Evolutionary conservation across 805 yeast genomes (phyloP).

Genomic region (Pichia californica): DNA sequence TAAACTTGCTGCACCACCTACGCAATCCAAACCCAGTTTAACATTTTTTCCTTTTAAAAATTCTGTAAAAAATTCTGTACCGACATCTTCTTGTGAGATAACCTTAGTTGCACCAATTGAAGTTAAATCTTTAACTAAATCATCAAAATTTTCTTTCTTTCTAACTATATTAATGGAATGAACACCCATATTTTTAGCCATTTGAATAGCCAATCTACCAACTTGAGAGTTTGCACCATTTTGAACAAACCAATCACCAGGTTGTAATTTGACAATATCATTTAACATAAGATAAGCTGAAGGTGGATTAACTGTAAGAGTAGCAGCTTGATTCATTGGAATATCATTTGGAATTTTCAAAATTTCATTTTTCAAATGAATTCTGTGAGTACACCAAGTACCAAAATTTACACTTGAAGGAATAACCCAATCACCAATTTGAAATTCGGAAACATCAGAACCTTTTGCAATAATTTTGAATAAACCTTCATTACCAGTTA

Average conservation of each 20-base stretch:
- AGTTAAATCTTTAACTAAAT: constrained; percentile 44
- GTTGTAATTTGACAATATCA: constrained; percentile 50
- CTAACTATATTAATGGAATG: constrained; percentile 86
- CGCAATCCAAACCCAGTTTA: constrained; percentile 81
- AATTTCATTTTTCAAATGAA: constrained; percentile 46
- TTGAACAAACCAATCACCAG: constrained; percentile 89
- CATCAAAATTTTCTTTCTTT: constrained; percentile 73
- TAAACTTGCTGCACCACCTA: constrained; percentile 84
- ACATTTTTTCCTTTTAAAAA: constrained; percentile 49
- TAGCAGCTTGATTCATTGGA: constrained; percentile 64
- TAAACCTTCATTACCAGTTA: constrained; percentile 92
- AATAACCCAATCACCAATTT: constrained; percentile 81
- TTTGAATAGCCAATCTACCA: constrained; percentile 85
- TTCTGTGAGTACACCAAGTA: constrained; percentile 85
- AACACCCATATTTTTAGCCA: constrained; percentile 69
- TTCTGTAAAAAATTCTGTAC: constrained; percentile 57
- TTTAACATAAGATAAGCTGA: constrained; percentile 88
- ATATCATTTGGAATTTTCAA: constrained; percentile 54
- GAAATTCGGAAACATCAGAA: constrained; percentile 36
- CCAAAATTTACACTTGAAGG: constrained; percentile 78
- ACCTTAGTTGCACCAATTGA: constrained; percentile 84
- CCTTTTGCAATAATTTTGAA: constrained; percentile 78
- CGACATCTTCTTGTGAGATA: constrained; percentile 80
- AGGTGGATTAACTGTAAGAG: constrained; percentile 85
- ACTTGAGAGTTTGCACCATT: constrained; percentile 97